Conservation (phyloP, 108 stramenopile species). For the Craspedostauros australis region DNA sequence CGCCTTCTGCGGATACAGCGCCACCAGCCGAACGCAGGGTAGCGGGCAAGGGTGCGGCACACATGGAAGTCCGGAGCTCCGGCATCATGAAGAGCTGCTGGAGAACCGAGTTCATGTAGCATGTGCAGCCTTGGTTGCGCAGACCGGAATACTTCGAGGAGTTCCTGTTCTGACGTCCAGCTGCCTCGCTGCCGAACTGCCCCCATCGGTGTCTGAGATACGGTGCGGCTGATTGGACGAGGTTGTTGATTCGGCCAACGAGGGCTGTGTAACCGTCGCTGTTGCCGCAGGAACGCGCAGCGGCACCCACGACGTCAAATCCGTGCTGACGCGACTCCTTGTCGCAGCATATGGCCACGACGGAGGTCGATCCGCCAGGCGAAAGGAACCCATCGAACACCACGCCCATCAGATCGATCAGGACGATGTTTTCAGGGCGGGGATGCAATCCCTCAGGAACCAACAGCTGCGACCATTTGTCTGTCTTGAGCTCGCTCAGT, state of each 20-base stretch:
- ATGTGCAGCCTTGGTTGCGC: constrained; percentile 96
- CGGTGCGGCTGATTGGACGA: constrained; percentile 61
- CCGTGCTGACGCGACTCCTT: constrained; percentile 72
- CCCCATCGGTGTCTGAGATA: constrained; percentile 76
- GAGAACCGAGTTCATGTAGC: constrained; percentile 97
- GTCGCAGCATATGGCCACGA: constrained; percentile 72
- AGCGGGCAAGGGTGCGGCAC: constrained; percentile 65
- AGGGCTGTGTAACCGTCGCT: constrained; percentile 62
- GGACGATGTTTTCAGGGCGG: constrained; percentile 27
- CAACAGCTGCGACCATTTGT: constrained; percentile 48
- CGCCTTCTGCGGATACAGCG: constrained; percentile 46
- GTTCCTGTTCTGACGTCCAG: constrained; percentile 24
- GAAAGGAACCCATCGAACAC: constrained; percentile 84
- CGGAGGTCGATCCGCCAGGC: constrained; percentile 46
- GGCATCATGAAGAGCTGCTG: constrained; percentile 97
- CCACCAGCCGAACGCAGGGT: constrained; percentile 58
- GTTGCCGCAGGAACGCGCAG: constrained; percentile 53
- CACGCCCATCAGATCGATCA: constrained; percentile 79
- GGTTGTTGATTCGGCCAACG: constrained; percentile 42
- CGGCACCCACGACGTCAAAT: constrained; percentile 66
- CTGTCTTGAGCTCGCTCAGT: constrained; percentile 24
- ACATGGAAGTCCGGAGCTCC: constrained; percentile 71
- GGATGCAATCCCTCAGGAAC: background rate
- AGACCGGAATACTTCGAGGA: constrained; percentile 83
- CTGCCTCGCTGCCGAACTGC: constrained; percentile 19